Conservation (phyloP, 352 stramenopile genomes). For the Phytophthora litchii region DNA sequence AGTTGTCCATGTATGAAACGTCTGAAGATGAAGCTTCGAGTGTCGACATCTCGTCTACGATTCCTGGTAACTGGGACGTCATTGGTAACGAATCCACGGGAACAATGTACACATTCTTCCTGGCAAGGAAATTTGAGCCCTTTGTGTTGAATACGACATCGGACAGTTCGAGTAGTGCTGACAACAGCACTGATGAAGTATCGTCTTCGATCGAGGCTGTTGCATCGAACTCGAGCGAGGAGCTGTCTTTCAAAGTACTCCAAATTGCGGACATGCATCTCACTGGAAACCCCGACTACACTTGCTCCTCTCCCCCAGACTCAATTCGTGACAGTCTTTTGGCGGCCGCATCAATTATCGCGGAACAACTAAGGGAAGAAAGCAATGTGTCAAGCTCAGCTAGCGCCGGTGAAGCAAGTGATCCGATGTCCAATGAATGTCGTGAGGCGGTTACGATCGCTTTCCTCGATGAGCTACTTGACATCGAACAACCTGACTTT, state of each 20-base stretch:
- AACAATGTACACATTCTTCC: constrained; percentile 26
- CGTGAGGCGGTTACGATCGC: constrained; percentile 51
- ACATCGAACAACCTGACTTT: constrained; percentile 67
- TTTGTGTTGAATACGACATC: constrained; percentile 17
- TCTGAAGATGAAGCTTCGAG: constrained; percentile 20
- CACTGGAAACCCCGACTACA: constrained; percentile 41
- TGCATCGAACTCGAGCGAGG: constrained; percentile 26
- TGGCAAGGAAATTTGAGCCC: constrained; percentile 26
- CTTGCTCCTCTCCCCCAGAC: constrained; percentile 37
- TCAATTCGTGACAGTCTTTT: constrained; percentile 31
- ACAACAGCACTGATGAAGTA: constrained; percentile 12
- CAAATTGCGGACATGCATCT: constrained; percentile 76
- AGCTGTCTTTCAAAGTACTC: constrained; percentile 63
- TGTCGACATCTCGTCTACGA: constrained; percentile 23
- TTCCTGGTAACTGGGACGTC: constrained; percentile 33
- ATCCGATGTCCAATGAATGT: constrained; percentile 42
- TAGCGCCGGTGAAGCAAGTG: constrained; percentile 16
- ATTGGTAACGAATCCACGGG: constrained; percentile 27
- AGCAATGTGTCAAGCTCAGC: constrained; percentile 28
- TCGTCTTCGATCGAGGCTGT: constrained; percentile 37
- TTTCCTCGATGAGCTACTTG: constrained; percentile 62
- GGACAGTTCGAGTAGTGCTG: not conserved
- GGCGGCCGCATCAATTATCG: constrained; percentile 32
- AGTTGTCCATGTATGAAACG: constrained; percentile 34
- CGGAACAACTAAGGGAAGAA: constrained; percentile 24